Conservation (phyloP, 192 early-diverging fungal species). For the Podila clonocystis region DNA sequence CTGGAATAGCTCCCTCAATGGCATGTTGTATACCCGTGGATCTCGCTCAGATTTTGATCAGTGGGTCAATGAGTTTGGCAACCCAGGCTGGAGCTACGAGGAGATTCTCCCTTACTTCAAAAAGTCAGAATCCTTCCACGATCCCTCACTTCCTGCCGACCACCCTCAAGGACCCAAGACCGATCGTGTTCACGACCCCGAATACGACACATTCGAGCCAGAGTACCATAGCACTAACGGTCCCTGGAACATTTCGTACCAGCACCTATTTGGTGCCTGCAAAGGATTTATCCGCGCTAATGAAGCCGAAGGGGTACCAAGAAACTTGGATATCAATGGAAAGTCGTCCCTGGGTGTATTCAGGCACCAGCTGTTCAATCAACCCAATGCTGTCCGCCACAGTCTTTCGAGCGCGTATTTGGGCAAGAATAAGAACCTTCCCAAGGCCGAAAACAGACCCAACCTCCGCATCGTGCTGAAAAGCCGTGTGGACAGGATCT, state of each 20-base stretch:
- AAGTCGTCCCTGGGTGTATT: constrained; percentile 9
- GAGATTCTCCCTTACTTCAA: constrained; percentile 27
- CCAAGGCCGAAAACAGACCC: constrained; percentile 9
- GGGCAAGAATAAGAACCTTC: constrained; percentile 14
- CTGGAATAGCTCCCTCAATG: constrained; percentile 4
- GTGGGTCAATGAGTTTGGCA: constrained; percentile 18
- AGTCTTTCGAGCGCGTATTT: constrained; percentile 15
- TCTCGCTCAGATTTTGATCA: constrained; percentile 5
- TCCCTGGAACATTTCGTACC: constrained; percentile 19
- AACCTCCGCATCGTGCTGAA: constrained; percentile 12
- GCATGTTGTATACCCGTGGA: constrained; percentile 21
- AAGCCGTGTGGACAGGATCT: constrained; percentile 6
- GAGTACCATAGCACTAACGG: constrained; percentile 24
- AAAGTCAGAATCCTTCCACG: constrained; percentile 15
- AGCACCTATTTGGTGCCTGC: not conserved
- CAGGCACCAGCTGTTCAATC: constrained; percentile 7
- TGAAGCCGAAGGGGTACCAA: constrained; percentile 1
- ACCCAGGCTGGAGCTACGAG: constrained; percentile 42
- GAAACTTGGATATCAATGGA: constrained; percentile 7
- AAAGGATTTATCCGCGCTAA: constrained; percentile 24
- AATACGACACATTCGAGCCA: constrained; percentile 18
- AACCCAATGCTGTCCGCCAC: constrained; percentile 11
- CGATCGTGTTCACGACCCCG: constrained; percentile 3
- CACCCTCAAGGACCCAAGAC: constrained; percentile 10
- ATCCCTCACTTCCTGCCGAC: not conserved